Conservation (phyloP, 345 rosid genomes). For the Combretum micranthum region DNA sequence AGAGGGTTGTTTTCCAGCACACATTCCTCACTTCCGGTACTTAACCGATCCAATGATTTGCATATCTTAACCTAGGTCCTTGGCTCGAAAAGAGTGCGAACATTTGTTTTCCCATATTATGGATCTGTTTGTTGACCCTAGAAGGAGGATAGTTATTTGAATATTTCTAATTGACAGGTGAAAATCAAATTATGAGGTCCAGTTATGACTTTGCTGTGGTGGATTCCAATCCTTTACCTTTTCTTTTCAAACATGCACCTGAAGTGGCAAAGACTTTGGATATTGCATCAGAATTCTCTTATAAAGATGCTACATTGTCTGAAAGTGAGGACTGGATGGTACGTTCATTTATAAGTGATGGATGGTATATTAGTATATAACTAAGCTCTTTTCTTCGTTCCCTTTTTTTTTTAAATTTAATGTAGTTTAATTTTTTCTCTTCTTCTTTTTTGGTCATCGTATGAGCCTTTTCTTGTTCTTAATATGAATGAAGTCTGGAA, state of each 20-base stretch:
- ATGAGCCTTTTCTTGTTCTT: too few relatives aligned
- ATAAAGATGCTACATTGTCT: constrained; percentile 40
- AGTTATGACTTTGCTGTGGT: constrained; percentile 66
- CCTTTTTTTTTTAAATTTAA: too few relatives aligned
- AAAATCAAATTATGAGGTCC: constrained; percentile 45
- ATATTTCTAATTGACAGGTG: constrained; percentile 41
- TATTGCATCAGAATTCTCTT: constrained; percentile 41
- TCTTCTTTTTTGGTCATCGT: too few relatives aligned
- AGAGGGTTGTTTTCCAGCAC: constrained; percentile 86
- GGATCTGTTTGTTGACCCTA: neutral
- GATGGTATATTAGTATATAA: neutral
- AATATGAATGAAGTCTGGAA: too few relatives aligned
- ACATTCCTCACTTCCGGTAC: constrained; percentile 68
- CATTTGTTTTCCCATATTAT: neutral
- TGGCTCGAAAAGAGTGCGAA: neutral
- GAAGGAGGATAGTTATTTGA: constrained; percentile 2
- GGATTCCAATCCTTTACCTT: constrained; percentile 75
- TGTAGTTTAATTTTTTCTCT: too few relatives aligned
- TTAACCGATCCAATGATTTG: neutral
- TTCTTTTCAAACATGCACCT: constrained; percentile 68
- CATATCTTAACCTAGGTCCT: too few relatives aligned
- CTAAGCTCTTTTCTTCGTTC: neutral
- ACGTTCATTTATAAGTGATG: neutral
- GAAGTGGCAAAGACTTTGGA: constrained; percentile 56
- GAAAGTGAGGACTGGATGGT: constrained; percentile 62